phyloP scores from a whole-genome alignment of 2,329 filamentous ascomycete species.

The Rhinocladiella mackenziei region DNA sequence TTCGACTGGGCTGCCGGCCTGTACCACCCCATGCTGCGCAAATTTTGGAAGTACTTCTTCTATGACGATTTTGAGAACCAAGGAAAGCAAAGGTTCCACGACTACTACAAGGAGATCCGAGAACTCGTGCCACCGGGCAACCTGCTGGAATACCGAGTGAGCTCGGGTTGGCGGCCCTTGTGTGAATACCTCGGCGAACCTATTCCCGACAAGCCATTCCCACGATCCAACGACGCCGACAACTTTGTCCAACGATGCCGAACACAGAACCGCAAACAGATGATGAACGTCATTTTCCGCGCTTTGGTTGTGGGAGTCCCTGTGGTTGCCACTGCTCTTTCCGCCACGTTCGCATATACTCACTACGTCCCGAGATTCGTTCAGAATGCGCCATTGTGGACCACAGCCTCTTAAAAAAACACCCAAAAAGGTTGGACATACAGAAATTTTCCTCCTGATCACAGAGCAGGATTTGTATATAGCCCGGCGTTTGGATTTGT shows the following conservation, averaged over 20 bases:
- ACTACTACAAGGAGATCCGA: conserved; percentile 53
- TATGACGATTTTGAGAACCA: conserved; percentile 62
- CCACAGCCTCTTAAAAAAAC: conserved; percentile 9
- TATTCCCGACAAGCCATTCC: conserved; percentile 48
- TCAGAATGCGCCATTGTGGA: conserved; percentile 13
- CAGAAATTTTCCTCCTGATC: not conserved
- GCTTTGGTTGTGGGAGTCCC: conserved; percentile 49
- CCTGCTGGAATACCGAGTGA: conserved; percentile 52
- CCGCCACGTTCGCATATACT: conserved; percentile 40
- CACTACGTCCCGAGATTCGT: conserved; percentile 32
- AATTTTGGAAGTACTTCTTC: conserved; percentile 67
- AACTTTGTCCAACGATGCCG: conserved; percentile 54
- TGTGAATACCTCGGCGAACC: conserved; percentile 54
- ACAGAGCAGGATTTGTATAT: conserved; percentile 14
- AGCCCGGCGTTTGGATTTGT: conserved; percentile 11
- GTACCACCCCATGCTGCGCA: conserved; percentile 66
- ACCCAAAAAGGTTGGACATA: no score
- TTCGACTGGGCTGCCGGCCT: conserved; percentile 63
- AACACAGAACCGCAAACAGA: conserved; percentile 52
- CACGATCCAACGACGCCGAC: conserved; percentile 52
- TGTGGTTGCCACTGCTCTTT: conserved; percentile 45
- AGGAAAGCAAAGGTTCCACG: conserved; percentile 60
- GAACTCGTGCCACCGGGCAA: conserved; percentile 47
- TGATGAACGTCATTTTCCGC: conserved; percentile 53
- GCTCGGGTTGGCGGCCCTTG: conserved; percentile 53